Conservation (phyloP, 2,329 filamentous ascomycete genomes). For the Fusarium oligoseptatum region DNA sequence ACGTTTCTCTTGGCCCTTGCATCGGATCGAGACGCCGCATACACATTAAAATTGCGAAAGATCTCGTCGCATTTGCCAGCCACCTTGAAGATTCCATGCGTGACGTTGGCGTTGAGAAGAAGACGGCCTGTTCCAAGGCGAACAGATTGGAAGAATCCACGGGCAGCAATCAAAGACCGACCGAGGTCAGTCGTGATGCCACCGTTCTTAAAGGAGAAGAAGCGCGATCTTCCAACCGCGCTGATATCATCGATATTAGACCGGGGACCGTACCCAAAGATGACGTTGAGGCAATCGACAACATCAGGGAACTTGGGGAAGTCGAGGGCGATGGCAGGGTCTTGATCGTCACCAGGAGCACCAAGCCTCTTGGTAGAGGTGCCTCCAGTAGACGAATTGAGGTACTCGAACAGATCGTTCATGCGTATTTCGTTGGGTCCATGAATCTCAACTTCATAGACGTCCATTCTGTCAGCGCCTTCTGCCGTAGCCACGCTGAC, state of each 20-base stretch:
- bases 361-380: slow-evolving; percentile 46
- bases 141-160: slow-evolving; percentile 69
- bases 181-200: slow-evolving; percentile 47
- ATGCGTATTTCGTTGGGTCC: slow-evolving; percentile 56
- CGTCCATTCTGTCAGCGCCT: slow-evolving; percentile 48
- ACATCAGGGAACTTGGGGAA: slow-evolving; percentile 65
- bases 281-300: slow-evolving; percentile 65
- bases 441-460: slow-evolving; percentile 58
- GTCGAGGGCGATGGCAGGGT: slow-evolving; percentile 30
- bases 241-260: slow-evolving; percentile 51
- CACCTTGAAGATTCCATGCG: slow-evolving; percentile 65
- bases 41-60: slow-evolving; percentile 46
- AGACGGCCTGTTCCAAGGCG: slow-evolving; percentile 66
- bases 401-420: slow-evolving; percentile 58
- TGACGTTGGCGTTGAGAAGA: slow-evolving; percentile 68
- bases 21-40: slow-evolving; percentile 25
- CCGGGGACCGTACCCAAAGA: slow-evolving; percentile 62
- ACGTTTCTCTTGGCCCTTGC: slow-evolving; percentile 31
- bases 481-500: slow-evolving; percentile 53
- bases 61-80: slow-evolving; percentile 53
- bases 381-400: slow-evolving; percentile 57
- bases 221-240: slow-evolving; percentile 62
- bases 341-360: slow-evolving; percentile 1
- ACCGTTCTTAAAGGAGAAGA: slow-evolving; percentile 59
- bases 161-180: slow-evolving; percentile 56